Conservation (phyloP, 2,329 filamentous ascomycete genomes). For the Xylaria sp. region DNA sequence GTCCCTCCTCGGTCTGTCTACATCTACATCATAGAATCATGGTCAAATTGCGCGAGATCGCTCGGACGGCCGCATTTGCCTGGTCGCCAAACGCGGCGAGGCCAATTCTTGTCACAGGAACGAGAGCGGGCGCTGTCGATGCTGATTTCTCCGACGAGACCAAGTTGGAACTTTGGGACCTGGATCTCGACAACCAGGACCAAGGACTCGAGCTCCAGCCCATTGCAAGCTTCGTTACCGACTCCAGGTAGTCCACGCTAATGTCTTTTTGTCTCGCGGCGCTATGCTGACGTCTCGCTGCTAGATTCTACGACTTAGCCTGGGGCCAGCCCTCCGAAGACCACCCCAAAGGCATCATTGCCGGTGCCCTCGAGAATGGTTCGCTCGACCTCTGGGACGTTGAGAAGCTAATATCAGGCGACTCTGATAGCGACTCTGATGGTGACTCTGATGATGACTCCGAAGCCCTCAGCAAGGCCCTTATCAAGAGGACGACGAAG, state of each 20-base stretch:
- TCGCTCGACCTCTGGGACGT: constrained; percentile 95
- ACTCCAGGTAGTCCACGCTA: constrained; percentile 78
- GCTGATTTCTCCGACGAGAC: constrained; percentile 98
- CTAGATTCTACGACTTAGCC: constrained; percentile 94
- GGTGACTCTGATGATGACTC: constrained; percentile 53
- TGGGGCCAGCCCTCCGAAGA: constrained; percentile 87
- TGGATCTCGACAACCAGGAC: constrained; percentile 80
- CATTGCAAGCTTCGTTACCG: constrained; percentile 82
- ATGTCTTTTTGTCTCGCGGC: constrained; percentile 1
- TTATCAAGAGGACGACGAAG: constrained; percentile 86
- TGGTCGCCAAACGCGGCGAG: constrained; percentile 87
- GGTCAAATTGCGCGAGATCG: constrained; percentile 96
- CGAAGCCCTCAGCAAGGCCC: constrained; percentile 86
- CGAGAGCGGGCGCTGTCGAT: constrained; percentile 92
- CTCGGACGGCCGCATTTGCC: constrained; percentile 94
- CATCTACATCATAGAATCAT: constrained; percentile 61
- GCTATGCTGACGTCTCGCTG: constrained; percentile 37
- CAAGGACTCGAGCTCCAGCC: constrained; percentile 87
- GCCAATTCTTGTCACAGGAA: constrained; percentile 91
- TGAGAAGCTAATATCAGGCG: constrained; percentile 68
- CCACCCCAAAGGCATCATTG: constrained; percentile 87
- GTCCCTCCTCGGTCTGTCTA: constrained; percentile 41
- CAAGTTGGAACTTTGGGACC: constrained; percentile 95
- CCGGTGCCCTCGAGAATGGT: constrained; percentile 93
- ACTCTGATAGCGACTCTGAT: constrained; percentile 58